Conservation (phyloP, 768 basidiomycete species). For the Lenzites betulinus region DNA sequence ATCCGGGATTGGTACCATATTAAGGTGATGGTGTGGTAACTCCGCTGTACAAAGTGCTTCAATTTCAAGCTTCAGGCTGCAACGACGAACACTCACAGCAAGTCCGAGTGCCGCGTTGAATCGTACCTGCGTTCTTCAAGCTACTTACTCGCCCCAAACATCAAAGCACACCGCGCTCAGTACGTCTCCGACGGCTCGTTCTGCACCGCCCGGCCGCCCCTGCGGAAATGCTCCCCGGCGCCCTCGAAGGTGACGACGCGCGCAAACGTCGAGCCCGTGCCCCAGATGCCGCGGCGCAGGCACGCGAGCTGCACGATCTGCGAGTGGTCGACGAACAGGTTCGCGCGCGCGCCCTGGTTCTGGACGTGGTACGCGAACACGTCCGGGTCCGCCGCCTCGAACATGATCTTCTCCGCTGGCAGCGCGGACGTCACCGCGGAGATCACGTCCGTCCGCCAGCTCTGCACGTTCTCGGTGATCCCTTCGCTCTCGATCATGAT, state of each 20-base stretch:
- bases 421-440: constrained; percentile 42
- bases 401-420: constrained; percentile 46
- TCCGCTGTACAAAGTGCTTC: too few species aligned
- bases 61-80: too few species aligned
- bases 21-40: too few species aligned
- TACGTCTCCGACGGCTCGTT: constrained; percentile 18
- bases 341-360: constrained; percentile 44
- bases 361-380: constrained; percentile 49
- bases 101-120: too few species aligned
- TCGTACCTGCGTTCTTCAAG: too few species aligned
- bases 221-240: constrained; percentile 18
- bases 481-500: constrained; percentile 51
- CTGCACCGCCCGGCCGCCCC: constrained; percentile 16
- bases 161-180: background rate
- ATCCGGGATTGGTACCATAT: too few species aligned
- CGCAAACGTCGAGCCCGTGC: constrained; percentile 46
- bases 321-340: constrained; percentile 47
- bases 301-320: constrained; percentile 48
- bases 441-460: constrained; percentile 46
- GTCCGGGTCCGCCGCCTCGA: constrained; percentile 47
- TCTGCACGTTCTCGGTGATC: constrained; percentile 47
- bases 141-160: too few species aligned
- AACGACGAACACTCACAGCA: too few species aligned
- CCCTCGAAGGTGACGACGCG: constrained; percentile 43
- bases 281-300: constrained; percentile 47